Conservation (phyloP, 495 filamentous ascomycete genomes). For the Aspergillus wentii region DNA sequence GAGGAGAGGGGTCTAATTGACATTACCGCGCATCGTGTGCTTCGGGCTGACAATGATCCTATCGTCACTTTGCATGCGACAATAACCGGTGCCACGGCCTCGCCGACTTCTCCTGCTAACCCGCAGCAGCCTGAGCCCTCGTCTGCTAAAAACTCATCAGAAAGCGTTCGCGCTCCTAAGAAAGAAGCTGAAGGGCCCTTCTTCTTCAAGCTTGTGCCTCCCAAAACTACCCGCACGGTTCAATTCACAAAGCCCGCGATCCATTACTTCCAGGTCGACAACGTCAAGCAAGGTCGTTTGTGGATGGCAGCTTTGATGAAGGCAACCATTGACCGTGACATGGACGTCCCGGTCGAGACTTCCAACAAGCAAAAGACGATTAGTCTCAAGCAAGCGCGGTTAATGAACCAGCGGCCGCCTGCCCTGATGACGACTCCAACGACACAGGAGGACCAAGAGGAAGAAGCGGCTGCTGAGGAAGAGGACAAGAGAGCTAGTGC, state of each 20-base stretch:
- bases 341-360: conserved; percentile 67
- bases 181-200: conserved; percentile 59
- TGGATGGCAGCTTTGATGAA: conserved; percentile 99
- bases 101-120: conserved; percentile 66
- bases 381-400: conserved; percentile 73
- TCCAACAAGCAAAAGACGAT: conserved; percentile 97
- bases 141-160: conserved; percentile 20
- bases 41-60: conserved; percentile 89
- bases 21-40: conserved; percentile 91
- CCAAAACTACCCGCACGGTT: conserved; percentile 79
- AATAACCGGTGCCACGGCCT: conserved; percentile 77
- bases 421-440: conserved; percentile 60
- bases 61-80: conserved; percentile 88
- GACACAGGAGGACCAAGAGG: conserved; percentile 8
- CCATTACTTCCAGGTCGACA: conserved; percentile 96
- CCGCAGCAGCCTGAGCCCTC: conserved; percentile 50
- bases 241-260: conserved; percentile 96
- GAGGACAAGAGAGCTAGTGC: neutral
- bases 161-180: conserved; percentile 17
- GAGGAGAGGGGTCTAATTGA: conserved; percentile 96
- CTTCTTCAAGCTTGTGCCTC: conserved; percentile 97
- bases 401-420: conserved; percentile 82
- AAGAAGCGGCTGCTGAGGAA: conserved; percentile 3
- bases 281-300: conserved; percentile 75
- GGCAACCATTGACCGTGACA: conserved; percentile 94